Percentiles rank a stretch among this genome's conserved stretches.
These are phyloP conservation scores for Lodderomyces margitis DNA, from an alignment of 1,139 yeast genomes.

Conservation along the genomic window DNA sequence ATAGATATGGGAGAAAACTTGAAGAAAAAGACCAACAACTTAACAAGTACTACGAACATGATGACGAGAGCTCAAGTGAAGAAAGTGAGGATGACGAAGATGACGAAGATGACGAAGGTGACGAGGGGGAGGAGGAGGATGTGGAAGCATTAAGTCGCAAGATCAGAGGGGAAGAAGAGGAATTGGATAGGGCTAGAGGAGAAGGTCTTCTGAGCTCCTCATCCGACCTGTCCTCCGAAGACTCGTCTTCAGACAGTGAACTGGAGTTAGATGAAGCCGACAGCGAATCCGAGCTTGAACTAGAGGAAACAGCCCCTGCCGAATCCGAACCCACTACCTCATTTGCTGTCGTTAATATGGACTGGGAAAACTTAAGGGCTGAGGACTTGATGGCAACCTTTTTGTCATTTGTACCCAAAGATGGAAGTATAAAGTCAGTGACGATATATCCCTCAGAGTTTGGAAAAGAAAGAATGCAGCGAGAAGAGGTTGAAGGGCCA, in stretches of 20 bases:
- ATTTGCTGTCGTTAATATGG: conserved; percentile 92
- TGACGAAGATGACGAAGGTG: conserved; percentile 19
- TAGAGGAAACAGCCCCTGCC: conserved; percentile 62
- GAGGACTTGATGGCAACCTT: conserved; percentile 89
- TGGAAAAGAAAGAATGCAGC: conserved; percentile 90
- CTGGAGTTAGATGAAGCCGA: conserved; percentile 26
- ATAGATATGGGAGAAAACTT: conserved; percentile 80
- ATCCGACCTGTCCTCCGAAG: conserved; percentile 17
- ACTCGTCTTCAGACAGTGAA: conserved; percentile 20
- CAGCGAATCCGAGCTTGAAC: conserved; percentile 51
- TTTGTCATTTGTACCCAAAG: conserved; percentile 77
- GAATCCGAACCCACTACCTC: conserved; percentile 81
- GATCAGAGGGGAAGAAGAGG: conserved; percentile 21
- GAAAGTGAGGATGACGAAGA: conserved; percentile 23
- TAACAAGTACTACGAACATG: conserved; percentile 64
- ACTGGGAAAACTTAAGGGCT: conserved; percentile 92
- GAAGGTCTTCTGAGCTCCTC: conserved; percentile 45
- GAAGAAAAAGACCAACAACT: conserved; percentile 39
- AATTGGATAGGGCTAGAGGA: conserved; percentile 65
- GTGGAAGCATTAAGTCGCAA: conserved; percentile 14
- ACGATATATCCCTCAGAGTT: conserved; percentile 87
- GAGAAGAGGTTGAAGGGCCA: conserved; percentile 91
- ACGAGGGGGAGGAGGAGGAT: conserved; percentile 21
- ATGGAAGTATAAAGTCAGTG: conserved; percentile 69
- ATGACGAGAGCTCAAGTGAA: conserved; percentile 26